phyloP scores from a whole-genome alignment of 1,139 yeast species.

The Neolecta irregularis region DNA sequence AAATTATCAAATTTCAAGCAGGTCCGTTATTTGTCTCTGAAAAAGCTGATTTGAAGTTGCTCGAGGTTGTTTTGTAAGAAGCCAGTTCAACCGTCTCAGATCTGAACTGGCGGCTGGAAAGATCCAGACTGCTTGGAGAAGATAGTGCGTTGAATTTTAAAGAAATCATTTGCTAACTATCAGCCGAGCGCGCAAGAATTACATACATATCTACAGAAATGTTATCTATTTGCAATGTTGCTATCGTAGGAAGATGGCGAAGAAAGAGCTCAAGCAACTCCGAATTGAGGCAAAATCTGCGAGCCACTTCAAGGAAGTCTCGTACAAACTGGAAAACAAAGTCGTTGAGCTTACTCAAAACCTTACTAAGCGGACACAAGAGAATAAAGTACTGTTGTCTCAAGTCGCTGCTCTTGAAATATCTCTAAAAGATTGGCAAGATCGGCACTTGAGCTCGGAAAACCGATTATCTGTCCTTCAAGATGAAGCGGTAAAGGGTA shows the following conservation, averaged over 20 bases:
- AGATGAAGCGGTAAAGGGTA: conserved; percentile 19
- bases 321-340: conserved; percentile 84
- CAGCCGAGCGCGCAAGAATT: conserved; percentile 32
- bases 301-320: conserved; percentile 75
- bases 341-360: conserved; percentile 87
- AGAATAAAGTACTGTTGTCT: conserved; percentile 53
- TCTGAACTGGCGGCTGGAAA: conserved; percentile 48
- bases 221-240: conserved; percentile 63
- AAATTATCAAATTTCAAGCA: conserved; percentile 46
- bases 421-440: conserved; percentile 24
- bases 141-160: conserved; percentile 2
- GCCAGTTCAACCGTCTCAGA: conserved; percentile 33
- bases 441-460: conserved; percentile 21
- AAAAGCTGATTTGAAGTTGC: conserved; percentile 23
- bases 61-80: conserved; percentile 51
- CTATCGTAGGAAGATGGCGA: conserved; percentile 63
- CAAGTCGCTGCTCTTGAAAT: conserved; percentile 40
- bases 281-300: conserved; percentile 82
- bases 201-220: conserved; percentile 32
- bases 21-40: neutral
- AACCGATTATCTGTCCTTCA: conserved; percentile 20
- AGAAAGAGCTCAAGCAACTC: conserved; percentile 43
- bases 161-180: neutral
- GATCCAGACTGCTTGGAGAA: conserved; percentile 46
- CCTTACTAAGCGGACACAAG: conserved; percentile 59